Percentiles rank a stretch among this genome's conserved stretches.
These are phyloP conservation scores for Stevia rebaudiana DNA, from an alignment of 140 eudicot species.

Conservation along the genomic window DNA sequence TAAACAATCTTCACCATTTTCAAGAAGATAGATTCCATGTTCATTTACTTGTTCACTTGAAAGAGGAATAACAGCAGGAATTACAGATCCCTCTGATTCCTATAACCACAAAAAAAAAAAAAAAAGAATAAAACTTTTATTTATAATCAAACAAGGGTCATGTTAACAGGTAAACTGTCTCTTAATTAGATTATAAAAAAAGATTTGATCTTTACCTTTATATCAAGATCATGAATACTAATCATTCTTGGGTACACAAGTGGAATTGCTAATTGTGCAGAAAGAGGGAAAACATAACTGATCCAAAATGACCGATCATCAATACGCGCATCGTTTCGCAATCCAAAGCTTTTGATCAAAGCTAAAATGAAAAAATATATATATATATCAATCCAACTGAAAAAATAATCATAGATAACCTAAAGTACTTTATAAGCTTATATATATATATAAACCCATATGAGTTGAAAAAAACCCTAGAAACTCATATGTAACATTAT, in stretches of 20 bases:
- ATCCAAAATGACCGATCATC: constrained; percentile 95
- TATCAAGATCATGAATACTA: constrained; percentile 61
- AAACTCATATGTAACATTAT: too few relatives aligned
- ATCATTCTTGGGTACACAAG: constrained; percentile 91
- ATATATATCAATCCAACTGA: constrained; percentile 2
- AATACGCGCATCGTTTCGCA: constrained; percentile 76
- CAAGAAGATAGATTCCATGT: constrained; percentile 88
- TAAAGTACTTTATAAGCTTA: neutral
- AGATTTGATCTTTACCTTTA: constrained; percentile 42
- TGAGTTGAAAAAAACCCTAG: too few relatives aligned
- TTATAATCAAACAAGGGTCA: neutral
- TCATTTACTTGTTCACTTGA: constrained; percentile 81
- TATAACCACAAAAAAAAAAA: constrained; percentile 23
- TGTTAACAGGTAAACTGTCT: neutral
- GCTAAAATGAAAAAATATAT: constrained; percentile 41
- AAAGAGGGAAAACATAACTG: constrained; percentile 71
- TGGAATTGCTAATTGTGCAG: constrained; percentile 80
- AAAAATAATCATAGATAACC: neutral
- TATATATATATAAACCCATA: too few relatives aligned
- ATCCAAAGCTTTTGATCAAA: constrained; percentile 69
- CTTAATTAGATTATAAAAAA: neutral
- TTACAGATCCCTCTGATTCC: constrained; percentile 59
- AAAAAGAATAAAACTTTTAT: neutral
- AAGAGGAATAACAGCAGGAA: constrained; percentile 73
- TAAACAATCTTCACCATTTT: constrained; percentile 87